These are phyloP conservation scores for Fusarium sp. DNA, from an alignment of 2,329 filamentous ascomycete genomes.

Conservation along the genomic window DNA sequence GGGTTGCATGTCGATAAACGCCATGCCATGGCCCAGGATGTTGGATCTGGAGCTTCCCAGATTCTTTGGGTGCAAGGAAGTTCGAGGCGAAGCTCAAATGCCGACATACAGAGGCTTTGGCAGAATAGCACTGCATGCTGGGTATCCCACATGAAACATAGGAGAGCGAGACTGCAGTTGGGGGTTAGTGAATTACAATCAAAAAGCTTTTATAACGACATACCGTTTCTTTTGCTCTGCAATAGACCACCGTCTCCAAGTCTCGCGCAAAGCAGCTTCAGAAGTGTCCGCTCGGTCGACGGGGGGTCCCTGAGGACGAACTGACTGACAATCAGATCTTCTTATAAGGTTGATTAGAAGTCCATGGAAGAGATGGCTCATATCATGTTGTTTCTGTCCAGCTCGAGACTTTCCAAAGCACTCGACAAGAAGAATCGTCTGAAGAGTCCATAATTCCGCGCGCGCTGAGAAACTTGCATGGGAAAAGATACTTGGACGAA, in stretches of 20 bases:
- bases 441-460: conserved; percentile 72
- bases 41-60: conserved; percentile 70
- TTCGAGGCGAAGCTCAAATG: conserved; percentile 70
- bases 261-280: background rate
- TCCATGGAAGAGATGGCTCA: conserved; percentile 67
- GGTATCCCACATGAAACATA: conserved; percentile 76
- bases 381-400: conserved; percentile 73
- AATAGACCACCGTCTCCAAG: conserved; percentile 13
- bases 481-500: conserved; percentile 5
- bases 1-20: background rate
- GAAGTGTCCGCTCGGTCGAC: background rate
- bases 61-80: conserved; percentile 67
- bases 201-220: fast-evolving
- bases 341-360: conserved; percentile 57
- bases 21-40: conserved; percentile 60
- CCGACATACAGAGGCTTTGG: conserved; percentile 76
- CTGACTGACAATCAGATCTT: conserved; percentile 50
- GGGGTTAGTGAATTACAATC: background rate
- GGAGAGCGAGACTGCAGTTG: conserved; percentile 58
- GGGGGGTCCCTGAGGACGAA: conserved; percentile 1
- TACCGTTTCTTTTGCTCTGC: conserved; percentile 16
- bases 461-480: conserved; percentile 63
- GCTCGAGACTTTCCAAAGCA: conserved; percentile 74
- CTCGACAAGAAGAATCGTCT: conserved; percentile 72
- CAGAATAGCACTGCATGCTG: conserved; percentile 75